Evolutionary conservation across 2,329 filamentous ascomycete genomes (phyloP), one percentile per base, ranked within the genome.

Genomic region (Sclerotinia sclerotiorum): DNA sequence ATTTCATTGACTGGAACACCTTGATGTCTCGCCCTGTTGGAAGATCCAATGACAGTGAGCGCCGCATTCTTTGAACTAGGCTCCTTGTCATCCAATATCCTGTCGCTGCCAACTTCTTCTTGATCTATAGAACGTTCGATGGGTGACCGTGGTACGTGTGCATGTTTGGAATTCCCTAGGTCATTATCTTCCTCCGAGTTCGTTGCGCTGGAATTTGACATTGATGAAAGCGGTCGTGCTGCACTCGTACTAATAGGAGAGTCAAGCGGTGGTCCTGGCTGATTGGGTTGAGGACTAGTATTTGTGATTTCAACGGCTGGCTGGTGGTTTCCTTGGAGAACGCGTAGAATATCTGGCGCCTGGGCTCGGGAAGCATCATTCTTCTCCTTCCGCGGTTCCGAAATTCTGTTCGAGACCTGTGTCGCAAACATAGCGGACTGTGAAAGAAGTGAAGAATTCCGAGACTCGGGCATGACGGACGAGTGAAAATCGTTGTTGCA

Each of bases 301-400:
- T 17, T 78, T 71, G 29, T 70, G 51, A 27, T 63, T 57, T 44
- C n/a, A 52, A 49, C 7, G 61, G 35, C 27, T 46, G 51, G n/a
- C 44, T 3, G 7, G 2, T 24, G 46, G 42, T 24, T 35, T 54
- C 21, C 13, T 24, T 49, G 27, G 13, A 63, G 46, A 42, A 63
- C 21, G 48, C 15, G 29, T 51, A 63, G 60, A 24, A 51, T 3
- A 15, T 64, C 32, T 62, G 42, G 27, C 29, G 7, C 17, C 46
- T 51, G 46, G 7, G 24, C n/a, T 27, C 32, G 29, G 51, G 46
- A 27, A 52, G 27, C n/a, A 17, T 11, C 29, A 19, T n/a, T 61
- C 17, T 39, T 65, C 42, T 62, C 35, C 39, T 35, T 32, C 42
- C n/a, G 39, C 5, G 32, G 24, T 42, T 42, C 11, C 15, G 15